Evolutionary conservation across 108 stramenopile genomes (phyloP).

Genomic region (Poteriospumella lacustris): DNA sequence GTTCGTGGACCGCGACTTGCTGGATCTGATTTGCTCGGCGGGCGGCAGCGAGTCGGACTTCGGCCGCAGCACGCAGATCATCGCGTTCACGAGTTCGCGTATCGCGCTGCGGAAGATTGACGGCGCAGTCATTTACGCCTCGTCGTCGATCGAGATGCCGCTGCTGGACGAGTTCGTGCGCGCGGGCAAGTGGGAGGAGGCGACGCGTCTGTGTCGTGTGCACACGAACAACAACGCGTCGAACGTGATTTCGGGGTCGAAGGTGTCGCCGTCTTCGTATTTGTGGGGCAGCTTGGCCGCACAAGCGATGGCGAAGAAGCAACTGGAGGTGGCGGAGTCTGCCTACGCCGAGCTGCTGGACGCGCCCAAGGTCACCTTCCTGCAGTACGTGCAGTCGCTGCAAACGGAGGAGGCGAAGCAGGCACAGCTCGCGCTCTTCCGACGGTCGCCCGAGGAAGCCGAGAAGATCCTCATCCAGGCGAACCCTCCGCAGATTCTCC

Average conservation of each 20-base stretch:
- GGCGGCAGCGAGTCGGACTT: conserved; percentile 49
- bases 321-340: conserved; percentile 57
- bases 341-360: conserved; percentile 52
- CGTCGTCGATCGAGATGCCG: conserved; percentile 36
- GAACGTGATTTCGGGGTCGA: too few relatives aligned
- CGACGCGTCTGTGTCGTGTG: conserved; percentile 57
- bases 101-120: conserved; percentile 64
- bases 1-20: conserved; percentile 54
- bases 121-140: conserved; percentile 69
- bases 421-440: conserved; percentile 52
- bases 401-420: conserved; percentile 47
- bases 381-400: conserved; percentile 50
- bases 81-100: conserved; percentile 27
- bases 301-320: conserved; percentile 48
- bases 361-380: conserved; percentile 58
- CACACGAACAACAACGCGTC: conserved; percentile 33
- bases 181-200: conserved; percentile 49
- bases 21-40: conserved; percentile 32
- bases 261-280: too few relatives aligned
- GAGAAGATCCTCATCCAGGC: conserved; percentile 62
- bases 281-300: conserved; percentile 58
- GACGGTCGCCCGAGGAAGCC: conserved; percentile 48
- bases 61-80: conserved; percentile 37
- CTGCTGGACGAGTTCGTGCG: conserved; percentile 44
- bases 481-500: conserved; percentile 56